These are phyloP conservation scores for Priceomyces haplophilus DNA, from an alignment of 805 yeast genomes.

Conservation along the genomic window DNA sequence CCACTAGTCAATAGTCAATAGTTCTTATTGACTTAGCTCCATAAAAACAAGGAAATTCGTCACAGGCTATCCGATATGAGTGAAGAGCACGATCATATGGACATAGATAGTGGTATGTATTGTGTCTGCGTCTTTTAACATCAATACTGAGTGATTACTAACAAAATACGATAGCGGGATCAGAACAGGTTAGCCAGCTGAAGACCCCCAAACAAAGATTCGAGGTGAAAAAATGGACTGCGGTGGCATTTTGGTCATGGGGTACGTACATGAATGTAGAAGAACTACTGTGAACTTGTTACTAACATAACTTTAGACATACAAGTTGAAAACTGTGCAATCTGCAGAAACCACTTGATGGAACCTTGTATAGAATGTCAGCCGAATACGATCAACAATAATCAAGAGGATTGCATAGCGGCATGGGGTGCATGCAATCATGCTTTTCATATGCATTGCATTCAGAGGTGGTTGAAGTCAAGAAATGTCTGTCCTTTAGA, in stretches of 20 bases:
- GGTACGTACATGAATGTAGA: slow-evolving; percentile 40
- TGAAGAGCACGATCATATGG: slow-evolving; percentile 33
- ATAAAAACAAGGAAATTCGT: background rate
- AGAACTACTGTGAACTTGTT: background rate
- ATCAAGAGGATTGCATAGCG: slow-evolving; percentile 78
- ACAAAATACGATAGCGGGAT: slow-evolving; percentile 15
- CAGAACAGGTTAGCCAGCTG: slow-evolving; percentile 21
- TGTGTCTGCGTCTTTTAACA: background rate
- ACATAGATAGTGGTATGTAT: slow-evolving; percentile 27
- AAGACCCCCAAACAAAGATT: slow-evolving; percentile 58
- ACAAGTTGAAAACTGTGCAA: slow-evolving; percentile 94
- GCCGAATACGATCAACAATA: slow-evolving; percentile 63
- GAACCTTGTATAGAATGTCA: slow-evolving; percentile 98
- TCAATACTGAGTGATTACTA: slow-evolving; percentile 12
- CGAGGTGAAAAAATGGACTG: slow-evolving; percentile 97
- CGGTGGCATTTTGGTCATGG: slow-evolving; percentile 99
- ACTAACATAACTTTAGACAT: slow-evolving; percentile 46
- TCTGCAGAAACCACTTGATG: slow-evolving; percentile 97
- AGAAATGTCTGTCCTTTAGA: slow-evolving; percentile 97
- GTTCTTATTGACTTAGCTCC: background rate
- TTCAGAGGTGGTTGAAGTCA: slow-evolving; percentile 89
- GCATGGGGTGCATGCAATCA: slow-evolving; percentile 98
- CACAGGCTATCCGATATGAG: slow-evolving; percentile 10
- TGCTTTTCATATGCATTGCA: slow-evolving; percentile 98
- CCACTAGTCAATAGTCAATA: background rate